Base-by-base conservation (phyloP, 2,329 filamentous ascomycete species). In the Hymenoscyphus occultus region DNA sequence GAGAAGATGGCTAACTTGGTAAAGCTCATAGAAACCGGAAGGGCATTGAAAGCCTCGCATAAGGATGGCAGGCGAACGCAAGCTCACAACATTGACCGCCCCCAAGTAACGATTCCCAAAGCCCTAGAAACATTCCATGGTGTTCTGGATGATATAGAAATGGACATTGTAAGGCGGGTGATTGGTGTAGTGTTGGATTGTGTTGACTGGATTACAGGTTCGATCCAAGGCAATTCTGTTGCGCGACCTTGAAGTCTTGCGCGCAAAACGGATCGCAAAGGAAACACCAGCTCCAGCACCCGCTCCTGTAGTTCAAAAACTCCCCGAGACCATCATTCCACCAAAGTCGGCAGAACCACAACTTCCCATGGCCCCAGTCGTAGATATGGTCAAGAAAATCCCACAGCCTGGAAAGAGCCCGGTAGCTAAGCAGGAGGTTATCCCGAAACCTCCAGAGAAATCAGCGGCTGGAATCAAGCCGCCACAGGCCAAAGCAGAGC, bases 11-110 rank as follows among this genome's bases (percentile, higher is more conserved):
- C 61, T 67, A 59, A 73, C 40, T 12, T 32, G 51, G 39, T 40
- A 14, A 65, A 88, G 85, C 80, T 87, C 32, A 78, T 88, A 14
- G 82, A 87, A 73, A 84, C 82, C 1, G 85, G 84, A 16, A 88
- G 84, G 72, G 83, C 84, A 19, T 76, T 87, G 13, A 83, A 79
- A 59, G 76, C 80, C 1, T 80, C 80, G 45, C 76, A 77, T 39
- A 81, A 79, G 68, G 81, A 84, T 68, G 78, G 79, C 14, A 76
- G 79, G 51, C 79, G 77, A 64, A 77, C 77, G 56, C 66, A 77
- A 16, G 71, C 72, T 16, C 75, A 64, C 54, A 64, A 67, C 5
- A 72, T 71, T 22, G 59, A 67, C 13, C 66, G 71, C 60, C 65
- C 74, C 5, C 69, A 67, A 48, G 54, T 62, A 19, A 69, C 67